Evolutionary conservation across 2,329 filamentous ascomycete species (phyloP), one percentile per base, ranked within the genome.

Genomic region (Nectriaceae sp.): DNA sequence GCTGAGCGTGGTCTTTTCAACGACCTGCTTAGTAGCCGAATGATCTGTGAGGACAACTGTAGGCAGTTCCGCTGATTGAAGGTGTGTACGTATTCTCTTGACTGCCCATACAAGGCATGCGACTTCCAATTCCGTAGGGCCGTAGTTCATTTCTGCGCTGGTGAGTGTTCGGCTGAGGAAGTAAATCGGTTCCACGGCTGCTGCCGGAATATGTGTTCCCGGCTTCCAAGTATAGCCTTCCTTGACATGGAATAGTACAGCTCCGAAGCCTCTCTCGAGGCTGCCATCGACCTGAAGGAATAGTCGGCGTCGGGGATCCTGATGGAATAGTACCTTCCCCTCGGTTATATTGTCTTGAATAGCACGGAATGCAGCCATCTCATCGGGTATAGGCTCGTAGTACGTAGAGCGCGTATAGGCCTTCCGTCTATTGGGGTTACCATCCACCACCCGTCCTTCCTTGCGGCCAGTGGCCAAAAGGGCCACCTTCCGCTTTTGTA

Each of bases 21-120:
- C 11, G 18, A 47, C 19, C 19, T n/a, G 18, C 19, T 36, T 46
- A 13, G 37, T 40, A 3, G 44, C 24, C 2, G 24, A 40, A 18
- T 43, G 31, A 18, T 47, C 35, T 15, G 16, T 43, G 3, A 43
- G 21, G 3, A 47, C n/a, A 13, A 39, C n/a, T 10, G 26, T 47
- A n/a, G 31, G 40, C 4, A 31, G 21, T 5, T 24, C 11, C 5
- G 13, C 21, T 20, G 40, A 47, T 10, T 39, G 21, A 20, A 43
- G 18, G 4, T 11, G 29, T 11, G 21, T 40, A 3, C 39, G n/a
- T 4, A 47, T 13, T 21, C 40, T 42, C 6, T 18, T 15, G 5
- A 15, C 6, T 15, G 16, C 33, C 33, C 16, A 16, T 15, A 16
- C 16, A 10, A 36, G 33, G 33, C 33, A 36, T 5, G 33, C 16